Evolutionary conservation across 768 basidiomycete species (phyloP), one percentile per base, ranked within the genome.

Genomic region (Royoungia palumana): DNA sequence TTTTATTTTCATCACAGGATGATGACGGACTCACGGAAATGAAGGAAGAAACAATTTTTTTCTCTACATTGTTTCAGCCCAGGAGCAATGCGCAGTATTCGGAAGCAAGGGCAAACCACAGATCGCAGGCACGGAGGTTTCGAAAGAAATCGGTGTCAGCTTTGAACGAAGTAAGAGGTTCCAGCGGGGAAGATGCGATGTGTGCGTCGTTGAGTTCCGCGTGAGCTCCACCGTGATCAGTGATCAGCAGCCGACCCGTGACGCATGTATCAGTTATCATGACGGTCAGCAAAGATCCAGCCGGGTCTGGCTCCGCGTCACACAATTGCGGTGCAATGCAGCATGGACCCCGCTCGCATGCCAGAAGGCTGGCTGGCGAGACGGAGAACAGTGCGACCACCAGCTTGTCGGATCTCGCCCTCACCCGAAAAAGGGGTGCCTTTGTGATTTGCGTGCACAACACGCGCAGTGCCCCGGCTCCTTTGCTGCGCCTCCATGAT

Each of bases 361-460:
- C 82, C 80, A 46, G 48, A 34, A 40, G 54, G 46, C 92, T 90
- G 28, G 78, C 82, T 85, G 51, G 46, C 87, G 85, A 34, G 87
- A 90, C 10, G 88, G 86, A n/a, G 40, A 46, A 90, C 81, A 21
- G 88, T 92, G 28, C 45, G 32, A 16, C 32, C 16, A 36, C 47
- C 60, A 45, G 69, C 83, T 86, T 6, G 84, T 88, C 0, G 95
- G 95, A 53, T 82, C 89, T 55, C 94, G 83, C 24, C 92, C 87
- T 41, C 89, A 89, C 64, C 90, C 91, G 64, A 77, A 46, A 42
- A 44, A 46, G 60, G 76, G 16, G 91, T 82, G 61, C 89, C 85
- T 72, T 92, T 93, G 66, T 82, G 81, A 71, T 84, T 83, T 65
- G 42, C 36, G 62, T 53, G 49, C 34, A 35, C 20, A 35, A 50